phyloP scores from a whole-genome alignment of 495 filamentous ascomycete species.

The Xylaria flabelliformis region DNA sequence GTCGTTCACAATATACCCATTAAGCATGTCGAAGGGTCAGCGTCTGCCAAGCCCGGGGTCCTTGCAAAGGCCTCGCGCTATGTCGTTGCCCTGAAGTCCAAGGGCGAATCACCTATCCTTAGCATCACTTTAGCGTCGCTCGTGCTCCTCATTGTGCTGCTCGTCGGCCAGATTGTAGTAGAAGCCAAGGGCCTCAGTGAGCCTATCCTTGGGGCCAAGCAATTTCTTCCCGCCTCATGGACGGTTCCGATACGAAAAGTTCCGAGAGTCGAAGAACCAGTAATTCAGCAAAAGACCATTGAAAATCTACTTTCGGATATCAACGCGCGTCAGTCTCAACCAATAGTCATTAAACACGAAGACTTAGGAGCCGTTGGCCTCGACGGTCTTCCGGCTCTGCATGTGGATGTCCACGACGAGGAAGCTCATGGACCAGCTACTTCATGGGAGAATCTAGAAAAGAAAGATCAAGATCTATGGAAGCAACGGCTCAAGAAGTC shows the following conservation, averaged over 20 bases:
- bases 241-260: slow-evolving; percentile 35
- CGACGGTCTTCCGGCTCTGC: slow-evolving; percentile 35
- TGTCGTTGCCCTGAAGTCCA: slow-evolving; percentile 66
- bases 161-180: slow-evolving; percentile 69
- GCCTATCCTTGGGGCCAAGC: slow-evolving; percentile 57
- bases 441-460: slow-evolving; percentile 70
- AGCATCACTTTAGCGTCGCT: slow-evolving; percentile 58
- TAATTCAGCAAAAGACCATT: slow-evolving; percentile 35
- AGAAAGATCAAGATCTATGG: slow-evolving; percentile 68
- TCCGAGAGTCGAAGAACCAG: slow-evolving; percentile 19
- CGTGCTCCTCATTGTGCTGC: slow-evolving; percentile 60
- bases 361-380: slow-evolving; percentile 30
- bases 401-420: slow-evolving; percentile 53
- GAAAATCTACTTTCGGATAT: slow-evolving; percentile 35
- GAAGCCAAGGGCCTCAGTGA: slow-evolving; percentile 68
- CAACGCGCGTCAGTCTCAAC: slow-evolving; percentile 32
- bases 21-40: slow-evolving; percentile 53
- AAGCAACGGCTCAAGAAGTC: slow-evolving; percentile 69
- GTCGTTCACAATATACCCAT: slow-evolving; percentile 86
- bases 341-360: slow-evolving; percentile 36
- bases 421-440: slow-evolving; percentile 52
- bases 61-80: slow-evolving; percentile 62
- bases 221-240: slow-evolving; percentile 39
- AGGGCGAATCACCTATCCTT: slow-evolving; percentile 52
- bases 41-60: slow-evolving; percentile 49